These are phyloP conservation scores for Microstegium vimineum DNA, from an alignment of 176 grass and related monocot species.

Conservation along the genomic window DNA sequence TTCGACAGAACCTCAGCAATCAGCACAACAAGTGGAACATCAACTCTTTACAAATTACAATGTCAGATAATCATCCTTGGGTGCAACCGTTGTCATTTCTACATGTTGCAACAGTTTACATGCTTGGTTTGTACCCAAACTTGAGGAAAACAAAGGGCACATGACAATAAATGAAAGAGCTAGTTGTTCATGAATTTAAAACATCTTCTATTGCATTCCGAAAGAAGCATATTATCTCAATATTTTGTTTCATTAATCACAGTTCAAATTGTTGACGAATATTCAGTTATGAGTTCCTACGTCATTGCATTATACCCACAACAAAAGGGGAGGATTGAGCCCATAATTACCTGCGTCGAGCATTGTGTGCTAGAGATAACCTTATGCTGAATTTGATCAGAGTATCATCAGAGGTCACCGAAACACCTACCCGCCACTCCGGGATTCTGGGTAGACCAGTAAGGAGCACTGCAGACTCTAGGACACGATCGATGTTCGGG, in stretches of 20 bases:
- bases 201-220: not conserved
- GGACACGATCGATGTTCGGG: not conserved
- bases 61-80: no score
- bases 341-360: not conserved
- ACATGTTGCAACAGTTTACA: no score
- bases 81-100: no score
- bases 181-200: not conserved
- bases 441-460: not conserved
- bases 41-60: no score
- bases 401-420: not conserved
- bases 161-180: not conserved
- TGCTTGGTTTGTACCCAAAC: no score
- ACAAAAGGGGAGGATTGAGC: not conserved
- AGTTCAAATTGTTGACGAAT: not conserved
- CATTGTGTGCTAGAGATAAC: not conserved
- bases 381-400: not conserved
- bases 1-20: not conserved
- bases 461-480: not conserved
- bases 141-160: not conserved
- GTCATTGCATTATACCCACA: not conserved
- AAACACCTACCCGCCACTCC: not conserved
- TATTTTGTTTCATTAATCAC: not conserved
- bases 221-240: not conserved
- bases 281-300: not conserved
- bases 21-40: not conserved